Base-by-base conservation (phyloP, 2,329 filamentous ascomycete species). In the Westerdykella sp. region DNA sequence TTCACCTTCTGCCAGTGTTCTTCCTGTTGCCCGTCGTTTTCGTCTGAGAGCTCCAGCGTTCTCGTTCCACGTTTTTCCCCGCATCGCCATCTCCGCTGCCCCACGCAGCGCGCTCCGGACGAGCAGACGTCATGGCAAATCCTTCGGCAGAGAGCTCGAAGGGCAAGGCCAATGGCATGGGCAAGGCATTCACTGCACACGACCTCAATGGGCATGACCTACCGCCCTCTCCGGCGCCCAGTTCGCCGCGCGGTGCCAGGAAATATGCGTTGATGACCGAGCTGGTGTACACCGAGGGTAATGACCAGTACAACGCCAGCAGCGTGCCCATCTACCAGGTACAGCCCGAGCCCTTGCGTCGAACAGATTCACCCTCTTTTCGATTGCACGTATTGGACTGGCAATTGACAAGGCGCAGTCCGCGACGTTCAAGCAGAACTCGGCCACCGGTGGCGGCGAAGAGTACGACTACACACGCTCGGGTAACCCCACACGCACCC, bases 401-500 rank as follows among this genome's bases (percentile, higher is more conserved):
- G 44, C 30, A 22, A 31, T 56, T 60, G 45, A 63, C 48, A 18
- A 11, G 30, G n/a, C 15, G n/a, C 51, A 84, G 78, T 95, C 88
- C 39, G 94, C 93, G 39, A 98, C 93, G 31, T 98, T 98, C 76
- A 98, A 98, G 73, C 93, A 97, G 70, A 80, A 79, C 16, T 87
- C 85, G 14, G 84, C 85, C 49, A 77, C 71, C 37, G 88, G 87
- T 46, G 88, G 87, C 47, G 85, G 81, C 54, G 75, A 80, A 62
- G 90, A 97, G 69, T 98, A 97, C 70, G 93, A 98, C 73, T 98
- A 98, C 74, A 97, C 93, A 47, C 87, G 94, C 48, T 97, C 90
- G 30, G 93, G 93, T 44, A 98, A 98, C 67, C 93, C 93, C 14
- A 98, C 93, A 45, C 81, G 93, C 53, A 95, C 91, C 28, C 93